These are phyloP conservation scores for Paxillus ammoniavirescens DNA, from an alignment of 768 basidiomycete genomes.

Conservation along the genomic window DNA sequence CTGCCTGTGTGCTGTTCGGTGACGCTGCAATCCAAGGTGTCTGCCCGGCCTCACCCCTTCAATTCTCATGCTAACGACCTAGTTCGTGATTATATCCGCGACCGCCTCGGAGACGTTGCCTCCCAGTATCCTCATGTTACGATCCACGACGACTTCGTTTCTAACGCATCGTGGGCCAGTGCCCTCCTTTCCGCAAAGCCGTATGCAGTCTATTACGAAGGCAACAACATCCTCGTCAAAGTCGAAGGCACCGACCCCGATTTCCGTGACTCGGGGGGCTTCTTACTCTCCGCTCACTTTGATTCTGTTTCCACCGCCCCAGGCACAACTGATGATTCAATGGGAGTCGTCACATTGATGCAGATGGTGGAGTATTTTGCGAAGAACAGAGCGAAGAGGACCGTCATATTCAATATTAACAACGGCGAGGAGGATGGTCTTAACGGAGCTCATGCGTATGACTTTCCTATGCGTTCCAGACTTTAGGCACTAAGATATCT, in stretches of 20 bases:
- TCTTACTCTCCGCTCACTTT: conserved; percentile 79
- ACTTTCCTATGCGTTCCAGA: conserved; percentile 9
- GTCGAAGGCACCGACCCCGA: conserved; percentile 49
- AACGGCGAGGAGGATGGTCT: conserved; percentile 82
- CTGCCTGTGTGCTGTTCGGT: not conserved
- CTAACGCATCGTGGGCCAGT: conserved; percentile 49
- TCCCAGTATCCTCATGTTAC: conserved; percentile 44
- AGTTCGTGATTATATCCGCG: conserved; percentile 59
- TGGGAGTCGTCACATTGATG: conserved; percentile 64
- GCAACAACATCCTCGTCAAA: conserved; percentile 66
- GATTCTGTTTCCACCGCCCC: conserved; percentile 76
- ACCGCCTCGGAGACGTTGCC: conserved; percentile 49
- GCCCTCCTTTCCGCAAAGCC: conserved; percentile 11
- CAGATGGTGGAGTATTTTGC: conserved; percentile 61
- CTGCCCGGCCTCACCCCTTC: conserved; percentile 71
- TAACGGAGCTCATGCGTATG: conserved; percentile 67
- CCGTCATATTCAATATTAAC: conserved; percentile 81
- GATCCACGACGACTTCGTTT: conserved; percentile 48
- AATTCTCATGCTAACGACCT: conserved; percentile 75
- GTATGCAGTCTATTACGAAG: conserved; percentile 55
- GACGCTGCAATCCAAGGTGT: conserved; percentile 41
- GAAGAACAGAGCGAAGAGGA: conserved; percentile 49
- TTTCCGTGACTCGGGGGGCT: conserved; percentile 37
- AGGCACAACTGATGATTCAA: conserved; percentile 78
- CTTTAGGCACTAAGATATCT: not conserved